A percentile compares a stretch with the other conserved stretches of the same genome.
Evolutionary conservation across 768 basidiomycete genomes (phyloP).

Genomic region (Cubamyces sp.): DNA sequence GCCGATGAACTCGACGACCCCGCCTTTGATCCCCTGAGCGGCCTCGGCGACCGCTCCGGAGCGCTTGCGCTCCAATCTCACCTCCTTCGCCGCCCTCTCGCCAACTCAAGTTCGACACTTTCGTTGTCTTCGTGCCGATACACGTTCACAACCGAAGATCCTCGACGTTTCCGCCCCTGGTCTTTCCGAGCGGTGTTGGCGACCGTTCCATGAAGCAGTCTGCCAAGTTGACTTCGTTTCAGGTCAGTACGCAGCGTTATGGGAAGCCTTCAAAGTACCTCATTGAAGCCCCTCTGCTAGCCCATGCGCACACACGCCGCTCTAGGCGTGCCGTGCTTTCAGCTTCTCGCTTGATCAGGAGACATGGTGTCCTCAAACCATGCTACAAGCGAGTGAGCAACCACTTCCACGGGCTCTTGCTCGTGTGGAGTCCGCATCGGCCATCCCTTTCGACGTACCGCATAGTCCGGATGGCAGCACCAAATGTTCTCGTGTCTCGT

Average conservation of each 20-base stretch:
- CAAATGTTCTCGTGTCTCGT: no score
- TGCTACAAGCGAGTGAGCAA: no score
- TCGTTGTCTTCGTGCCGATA: neutral
- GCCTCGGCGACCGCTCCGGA: neutral
- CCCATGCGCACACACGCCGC: neutral
- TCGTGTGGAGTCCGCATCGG: no score
- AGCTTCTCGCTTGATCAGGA: no score
- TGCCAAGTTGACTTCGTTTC: neutral
- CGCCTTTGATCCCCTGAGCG: neutral
- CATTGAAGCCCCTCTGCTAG: neutral
- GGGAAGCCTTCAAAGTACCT: neutral
- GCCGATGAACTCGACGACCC: neutral
- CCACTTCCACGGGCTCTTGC: no score
- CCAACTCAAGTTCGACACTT: neutral
- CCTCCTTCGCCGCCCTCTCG: neutral
- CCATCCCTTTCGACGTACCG: no score
- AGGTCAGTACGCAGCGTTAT: neutral
- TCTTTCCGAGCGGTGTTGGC: neutral
- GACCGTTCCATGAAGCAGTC: neutral
- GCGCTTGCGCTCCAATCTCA: neutral
- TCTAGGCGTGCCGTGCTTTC: neutral
- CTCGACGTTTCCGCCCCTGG: neutral
- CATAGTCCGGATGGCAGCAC: no score
- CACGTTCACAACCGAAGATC: neutral
- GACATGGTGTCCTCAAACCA: no score